phyloP scores from a whole-genome alignment of 208 protist genomes.

The Trypanosoma vivax region DNA sequence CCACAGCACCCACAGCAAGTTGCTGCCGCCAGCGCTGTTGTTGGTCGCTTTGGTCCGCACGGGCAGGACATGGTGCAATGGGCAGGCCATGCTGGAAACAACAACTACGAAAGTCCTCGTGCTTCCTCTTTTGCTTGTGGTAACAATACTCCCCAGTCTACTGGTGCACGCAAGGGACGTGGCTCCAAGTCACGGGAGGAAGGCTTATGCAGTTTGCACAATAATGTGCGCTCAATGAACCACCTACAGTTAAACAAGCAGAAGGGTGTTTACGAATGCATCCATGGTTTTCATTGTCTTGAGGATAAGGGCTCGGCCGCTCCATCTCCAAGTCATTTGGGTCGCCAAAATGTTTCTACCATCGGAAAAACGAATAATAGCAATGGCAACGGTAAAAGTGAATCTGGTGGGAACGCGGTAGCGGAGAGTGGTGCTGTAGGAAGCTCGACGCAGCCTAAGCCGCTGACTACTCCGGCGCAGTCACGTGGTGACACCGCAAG shows the following conservation, averaged over 20 bases:
- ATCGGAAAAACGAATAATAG: no score
- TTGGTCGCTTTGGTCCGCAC: constrained; percentile 13
- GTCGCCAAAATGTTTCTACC: not conserved
- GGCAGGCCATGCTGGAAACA: constrained; percentile 16
- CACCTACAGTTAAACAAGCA: constrained; percentile 69
- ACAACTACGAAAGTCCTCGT: constrained; percentile 14
- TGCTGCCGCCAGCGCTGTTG: no score
- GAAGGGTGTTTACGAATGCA: constrained; percentile 74
- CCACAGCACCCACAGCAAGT: constrained; percentile 8
- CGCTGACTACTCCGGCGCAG: no score
- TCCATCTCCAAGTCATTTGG: constrained; percentile 3
- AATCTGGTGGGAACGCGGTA: no score
- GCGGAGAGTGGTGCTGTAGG: no score
- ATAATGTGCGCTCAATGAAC: constrained; percentile 75
- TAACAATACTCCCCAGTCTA: constrained; percentile 22
- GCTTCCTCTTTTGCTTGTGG: constrained; percentile 11
- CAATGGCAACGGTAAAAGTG: no score
- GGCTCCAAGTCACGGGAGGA: constrained; percentile 66
- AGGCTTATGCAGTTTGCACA: constrained; percentile 75
- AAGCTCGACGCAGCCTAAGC: no score
- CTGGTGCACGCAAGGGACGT: constrained; percentile 27
- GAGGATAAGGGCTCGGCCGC: constrained; percentile 44
- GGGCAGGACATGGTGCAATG: constrained; percentile 14
- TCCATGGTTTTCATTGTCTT: constrained; percentile 84
- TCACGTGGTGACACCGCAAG: no score